Evolutionary conservation across 768 basidiomycete genomes (phyloP).

Genomic region (Scleroderma bovista): DNA sequence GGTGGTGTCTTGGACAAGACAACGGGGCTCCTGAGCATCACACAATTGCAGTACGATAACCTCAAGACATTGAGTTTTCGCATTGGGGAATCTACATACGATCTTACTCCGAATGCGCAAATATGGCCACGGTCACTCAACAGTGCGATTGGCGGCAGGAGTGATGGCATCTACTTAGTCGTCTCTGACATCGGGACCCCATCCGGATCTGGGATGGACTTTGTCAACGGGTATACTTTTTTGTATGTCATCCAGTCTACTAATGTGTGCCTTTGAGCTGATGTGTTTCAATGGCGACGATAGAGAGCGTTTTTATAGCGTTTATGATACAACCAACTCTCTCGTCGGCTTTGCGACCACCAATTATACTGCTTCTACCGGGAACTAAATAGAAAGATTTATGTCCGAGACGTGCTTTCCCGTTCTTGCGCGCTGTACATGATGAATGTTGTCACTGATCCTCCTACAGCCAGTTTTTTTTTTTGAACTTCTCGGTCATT

Average conservation of each 20-base stretch:
- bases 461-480: no score
- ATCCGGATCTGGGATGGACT: conserved; percentile 17
- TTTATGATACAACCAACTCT: conserved; percentile 35
- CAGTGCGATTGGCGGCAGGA: conserved; percentile 21
- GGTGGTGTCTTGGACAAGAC: conserved; percentile 20
- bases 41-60: conserved; percentile 18
- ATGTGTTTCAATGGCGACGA: not conserved
- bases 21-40: conserved; percentile 28
- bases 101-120: conserved; percentile 23
- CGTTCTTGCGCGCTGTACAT: no score
- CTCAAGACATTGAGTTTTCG: conserved; percentile 24
- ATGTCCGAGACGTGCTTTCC: no score
- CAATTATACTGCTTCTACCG: conserved; percentile 18
- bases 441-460: no score
- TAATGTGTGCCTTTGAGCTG: not conserved
- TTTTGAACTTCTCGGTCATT: no score
- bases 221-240: conserved; percentile 19
- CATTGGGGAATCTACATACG: conserved; percentile 15
- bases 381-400: conserved; percentile 9
- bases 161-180: conserved; percentile 24
- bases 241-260: conserved; percentile 10
- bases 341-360: conserved; percentile 39
- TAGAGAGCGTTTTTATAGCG: conserved; percentile 39
- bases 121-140: conserved; percentile 33
- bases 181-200: conserved; percentile 15